phyloP scores from a whole-genome alignment of 1,139 yeast species.

The Saccharomyces hybrid region DNA sequence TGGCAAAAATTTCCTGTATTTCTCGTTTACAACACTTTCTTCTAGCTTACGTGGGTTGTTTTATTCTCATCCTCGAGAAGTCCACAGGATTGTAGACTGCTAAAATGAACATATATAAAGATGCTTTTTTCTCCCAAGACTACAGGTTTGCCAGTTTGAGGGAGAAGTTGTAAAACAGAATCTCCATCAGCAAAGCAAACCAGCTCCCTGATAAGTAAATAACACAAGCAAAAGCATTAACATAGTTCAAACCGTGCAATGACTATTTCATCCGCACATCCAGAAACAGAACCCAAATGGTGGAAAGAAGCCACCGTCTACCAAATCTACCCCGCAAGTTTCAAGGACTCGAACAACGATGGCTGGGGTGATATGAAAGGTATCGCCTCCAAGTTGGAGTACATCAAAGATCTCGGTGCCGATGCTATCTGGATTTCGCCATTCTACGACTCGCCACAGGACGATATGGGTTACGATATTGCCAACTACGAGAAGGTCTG shows the following conservation, averaged over 20 bases:
- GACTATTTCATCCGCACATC: constrained; percentile 22
- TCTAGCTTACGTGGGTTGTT: too few relatives aligned
- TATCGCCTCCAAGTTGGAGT: constrained; percentile 44
- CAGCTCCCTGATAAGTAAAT: too few relatives aligned
- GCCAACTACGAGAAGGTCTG: constrained; percentile 46
- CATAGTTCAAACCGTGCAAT: neutral
- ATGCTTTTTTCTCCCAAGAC: too few relatives aligned
- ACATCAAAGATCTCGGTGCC: constrained; percentile 44
- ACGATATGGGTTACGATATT: constrained; percentile 60
- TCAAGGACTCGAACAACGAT: constrained; percentile 50
- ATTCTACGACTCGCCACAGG: constrained; percentile 51
- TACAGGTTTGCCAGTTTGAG: too few relatives aligned
- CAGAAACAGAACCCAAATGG: constrained; percentile 33
- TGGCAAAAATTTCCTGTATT: too few relatives aligned
- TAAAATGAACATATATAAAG: too few relatives aligned
- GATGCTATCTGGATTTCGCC: constrained; percentile 55
- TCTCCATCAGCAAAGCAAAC: too few relatives aligned
- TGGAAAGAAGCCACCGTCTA: constrained; percentile 53
- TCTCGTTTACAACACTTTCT: too few relatives aligned
- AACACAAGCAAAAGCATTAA: too few relatives aligned
- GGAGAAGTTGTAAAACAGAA: too few relatives aligned
- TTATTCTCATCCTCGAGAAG: too few relatives aligned
- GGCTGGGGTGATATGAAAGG: constrained; percentile 54
- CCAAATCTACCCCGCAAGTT: constrained; percentile 55
- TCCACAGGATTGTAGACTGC: too few relatives aligned